Evolutionary conservation across 2,329 filamentous ascomycete genomes (phyloP).

Genomic region (Diplodia scrobiculata): DNA sequence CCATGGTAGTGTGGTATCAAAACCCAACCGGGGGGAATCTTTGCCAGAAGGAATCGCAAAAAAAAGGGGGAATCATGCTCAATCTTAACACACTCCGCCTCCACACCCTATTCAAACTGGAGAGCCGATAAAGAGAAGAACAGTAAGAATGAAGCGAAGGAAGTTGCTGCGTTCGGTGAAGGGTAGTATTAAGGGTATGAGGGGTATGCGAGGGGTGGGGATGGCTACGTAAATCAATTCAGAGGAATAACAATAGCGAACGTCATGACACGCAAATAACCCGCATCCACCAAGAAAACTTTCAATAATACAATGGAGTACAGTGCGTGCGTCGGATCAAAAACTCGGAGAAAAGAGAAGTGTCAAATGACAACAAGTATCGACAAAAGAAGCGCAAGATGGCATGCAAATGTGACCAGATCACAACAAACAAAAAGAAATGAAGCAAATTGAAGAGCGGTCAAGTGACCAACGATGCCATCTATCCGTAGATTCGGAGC

Average conservation of each 20-base stretch:
- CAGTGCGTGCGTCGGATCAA: slow-evolving; percentile 25
- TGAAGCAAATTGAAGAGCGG: slow-evolving; percentile 20
- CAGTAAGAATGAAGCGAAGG: slow-evolving; percentile 19
- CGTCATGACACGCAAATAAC: slow-evolving; percentile 29
- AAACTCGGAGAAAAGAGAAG: slow-evolving; percentile 17
- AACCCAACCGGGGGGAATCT: slow-evolving; percentile 27
- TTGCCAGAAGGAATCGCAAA: slow-evolving; percentile 27
- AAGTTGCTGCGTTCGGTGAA: slow-evolving; percentile 23
- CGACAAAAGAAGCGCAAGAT: slow-evolving; percentile 26
- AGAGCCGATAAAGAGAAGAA: slow-evolving; percentile 14
- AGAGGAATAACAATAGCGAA: slow-evolving; percentile 25
- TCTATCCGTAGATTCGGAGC: background rate
- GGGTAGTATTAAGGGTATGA: slow-evolving; percentile 27
- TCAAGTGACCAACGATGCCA: slow-evolving; percentile 12
- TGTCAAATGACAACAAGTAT: slow-evolving; percentile 24
- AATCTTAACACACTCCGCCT: slow-evolving; percentile 23
- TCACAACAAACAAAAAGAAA: slow-evolving; percentile 27
- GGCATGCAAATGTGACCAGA: slow-evolving; percentile 24
- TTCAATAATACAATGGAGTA: slow-evolving; percentile 28
- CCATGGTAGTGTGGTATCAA: slow-evolving; percentile 23
- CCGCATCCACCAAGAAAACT: slow-evolving; percentile 27
- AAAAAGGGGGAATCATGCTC: slow-evolving; percentile 24
- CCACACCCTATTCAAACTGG: slow-evolving; percentile 17
- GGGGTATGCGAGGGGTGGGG: slow-evolving; percentile 20
- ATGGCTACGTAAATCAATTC: slow-evolving; percentile 21